Percentiles rank a stretch among this genome's conserved stretches.
Conservation (phyloP, 2,329 filamentous ascomycete species). For the Penicillium sp. region DNA sequence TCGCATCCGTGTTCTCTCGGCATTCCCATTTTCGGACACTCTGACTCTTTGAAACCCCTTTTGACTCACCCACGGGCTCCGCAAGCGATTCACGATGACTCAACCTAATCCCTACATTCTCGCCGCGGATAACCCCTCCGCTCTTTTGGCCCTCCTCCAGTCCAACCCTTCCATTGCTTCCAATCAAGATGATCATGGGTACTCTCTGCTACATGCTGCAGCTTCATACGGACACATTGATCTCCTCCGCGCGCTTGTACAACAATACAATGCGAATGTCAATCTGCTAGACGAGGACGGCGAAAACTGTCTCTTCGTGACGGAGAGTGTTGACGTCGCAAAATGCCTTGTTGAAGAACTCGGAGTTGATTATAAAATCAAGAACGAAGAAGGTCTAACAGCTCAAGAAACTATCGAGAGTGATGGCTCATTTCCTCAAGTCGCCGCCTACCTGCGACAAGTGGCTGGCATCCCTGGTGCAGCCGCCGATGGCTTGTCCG, state of each 20-base stretch:
- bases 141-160: conserved; percentile 75
- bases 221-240: conserved; percentile 88
- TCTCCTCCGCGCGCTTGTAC: conserved; percentile 75
- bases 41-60: not conserved
- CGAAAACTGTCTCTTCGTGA: conserved; percentile 94
- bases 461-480: conserved; percentile 35
- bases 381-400: conserved; percentile 76
- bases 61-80: conserved; percentile 16
- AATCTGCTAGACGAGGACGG: conserved; percentile 87
- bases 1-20: conserved; percentile 3
- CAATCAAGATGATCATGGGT: conserved; percentile 86
- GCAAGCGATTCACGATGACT: conserved; percentile 35
- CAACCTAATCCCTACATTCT: conserved; percentile 70
- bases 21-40: not conserved
- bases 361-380: conserved; percentile 67
- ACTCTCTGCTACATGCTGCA: conserved; percentile 91
- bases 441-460: conserved; percentile 71
- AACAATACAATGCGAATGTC: conserved; percentile 76
- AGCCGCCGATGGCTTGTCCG: conserved; percentile 29
- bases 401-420: conserved; percentile 79
- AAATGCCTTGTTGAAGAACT: conserved; percentile 82
- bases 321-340: conserved; percentile 79
- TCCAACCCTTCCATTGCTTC: conserved; percentile 76
- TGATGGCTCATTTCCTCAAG: conserved; percentile 77
- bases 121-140: conserved; percentile 79